Percentiles rank a stretch among this genome's conserved stretches.
phyloP scores from a whole-genome alignment of 208 protist genomes.

The Wallacemonas sp. region DNA sequence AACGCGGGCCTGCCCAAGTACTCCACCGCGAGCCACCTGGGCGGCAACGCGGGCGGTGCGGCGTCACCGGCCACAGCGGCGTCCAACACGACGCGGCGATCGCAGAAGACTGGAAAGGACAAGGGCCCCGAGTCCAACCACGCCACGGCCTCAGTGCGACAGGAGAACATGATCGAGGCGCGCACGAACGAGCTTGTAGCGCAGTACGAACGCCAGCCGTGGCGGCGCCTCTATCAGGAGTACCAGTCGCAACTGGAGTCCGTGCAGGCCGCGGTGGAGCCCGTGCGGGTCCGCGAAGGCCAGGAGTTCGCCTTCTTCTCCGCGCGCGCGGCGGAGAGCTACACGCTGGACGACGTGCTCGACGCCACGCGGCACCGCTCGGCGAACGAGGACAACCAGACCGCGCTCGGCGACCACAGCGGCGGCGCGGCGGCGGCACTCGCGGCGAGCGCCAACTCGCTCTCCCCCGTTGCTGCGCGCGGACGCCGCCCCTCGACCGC shows the following conservation, averaged over 20 bases:
- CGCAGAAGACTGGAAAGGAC: conserved; percentile 12
- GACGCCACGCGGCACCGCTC: conserved; percentile 18
- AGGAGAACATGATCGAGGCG: conserved; percentile 40
- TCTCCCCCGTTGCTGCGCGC: not conserved
- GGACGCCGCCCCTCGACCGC: not conserved
- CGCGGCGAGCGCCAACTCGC: not conserved
- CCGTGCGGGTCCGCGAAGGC: conserved; percentile 40
- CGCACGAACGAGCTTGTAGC: conserved; percentile 32
- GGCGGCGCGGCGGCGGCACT: not conserved
- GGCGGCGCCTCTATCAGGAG: conserved; percentile 26
- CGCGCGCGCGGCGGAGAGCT: conserved; percentile 49
- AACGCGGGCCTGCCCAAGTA: not conserved
- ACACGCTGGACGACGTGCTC: conserved; percentile 69
- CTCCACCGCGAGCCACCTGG: not conserved
- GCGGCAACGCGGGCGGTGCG: conserved; percentile 16
- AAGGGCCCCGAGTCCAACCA: conserved; percentile 5
- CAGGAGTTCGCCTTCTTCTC: conserved; percentile 59
- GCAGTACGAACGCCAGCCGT: conserved; percentile 45
- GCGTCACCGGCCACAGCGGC: conserved; percentile 26
- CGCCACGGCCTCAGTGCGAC: conserved; percentile 27
- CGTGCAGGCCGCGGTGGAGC: conserved; percentile 28
- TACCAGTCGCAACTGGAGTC: conserved; percentile 43
- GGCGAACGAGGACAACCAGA: conserved; percentile 22
- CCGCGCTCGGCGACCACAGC: conserved; percentile 12
- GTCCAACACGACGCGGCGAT: conserved; percentile 9